These are phyloP conservation scores for Aspergillus piperis DNA, from an alignment of 2,329 filamentous ascomycete species.

Conservation along the genomic window DNA sequence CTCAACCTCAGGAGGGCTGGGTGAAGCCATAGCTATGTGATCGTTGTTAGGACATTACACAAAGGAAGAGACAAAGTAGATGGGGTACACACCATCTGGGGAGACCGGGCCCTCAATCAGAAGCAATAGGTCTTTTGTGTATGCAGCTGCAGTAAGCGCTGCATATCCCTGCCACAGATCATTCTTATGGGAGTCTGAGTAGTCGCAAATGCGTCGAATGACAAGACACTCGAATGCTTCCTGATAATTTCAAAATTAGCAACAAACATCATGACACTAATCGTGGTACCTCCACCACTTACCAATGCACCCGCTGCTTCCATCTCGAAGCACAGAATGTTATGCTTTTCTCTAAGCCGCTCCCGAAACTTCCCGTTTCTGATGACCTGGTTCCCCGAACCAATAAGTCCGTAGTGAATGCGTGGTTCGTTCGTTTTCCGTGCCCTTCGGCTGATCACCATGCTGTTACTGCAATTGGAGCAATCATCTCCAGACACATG, in stretches of 20 bases:
- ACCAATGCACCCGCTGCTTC: neutral
- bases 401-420: slow-evolving; percentile 30
- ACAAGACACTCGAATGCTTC: slow-evolving; percentile 6
- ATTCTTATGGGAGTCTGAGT: slow-evolving; percentile 16
- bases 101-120: neutral
- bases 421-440: slow-evolving; percentile 10
- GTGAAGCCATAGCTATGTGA: neutral
- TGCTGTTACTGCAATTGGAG: neutral
- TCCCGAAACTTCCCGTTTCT: slow-evolving; percentile 24
- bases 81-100: neutral
- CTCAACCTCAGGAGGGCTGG: neutral
- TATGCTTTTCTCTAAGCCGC: slow-evolving; percentile 8
- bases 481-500: neutral
- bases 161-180: slow-evolving; percentile 14
- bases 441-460: neutral
- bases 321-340: slow-evolving; percentile 30
- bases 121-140: slow-evolving; percentile 12
- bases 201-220: slow-evolving; percentile 13
- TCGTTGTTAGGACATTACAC: neutral
- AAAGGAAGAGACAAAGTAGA: neutral
- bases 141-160: slow-evolving; percentile 10
- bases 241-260: neutral
- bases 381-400: slow-evolving; percentile 29
- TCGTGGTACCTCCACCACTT: neutral
- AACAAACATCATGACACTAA: too few relatives aligned